A percentile compares a stretch with the other conserved stretches of the same genome.
Conservation (phyloP, 176 grass and related monocot species). For the Pharus latifolius region DNA sequence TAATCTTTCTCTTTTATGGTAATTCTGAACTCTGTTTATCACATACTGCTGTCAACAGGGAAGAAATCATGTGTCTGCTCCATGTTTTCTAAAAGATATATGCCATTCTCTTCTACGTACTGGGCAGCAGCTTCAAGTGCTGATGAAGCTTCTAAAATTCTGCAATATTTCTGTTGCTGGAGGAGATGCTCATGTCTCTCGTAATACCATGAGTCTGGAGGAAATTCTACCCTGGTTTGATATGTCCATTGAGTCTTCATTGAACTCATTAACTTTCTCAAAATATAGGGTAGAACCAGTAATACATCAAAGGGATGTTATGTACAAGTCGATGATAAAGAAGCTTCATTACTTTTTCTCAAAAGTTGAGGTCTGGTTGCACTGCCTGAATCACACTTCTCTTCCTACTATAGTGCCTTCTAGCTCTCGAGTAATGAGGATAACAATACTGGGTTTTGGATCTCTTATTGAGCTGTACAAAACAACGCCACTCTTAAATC, state of each 20-base stretch:
- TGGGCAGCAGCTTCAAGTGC: constrained; percentile 91
- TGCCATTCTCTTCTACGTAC: constrained; percentile 61
- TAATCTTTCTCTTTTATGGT: constrained; percentile 9
- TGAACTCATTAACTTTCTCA: constrained; percentile 75
- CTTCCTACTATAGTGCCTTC: no score
- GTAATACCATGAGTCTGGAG: constrained; percentile 35
- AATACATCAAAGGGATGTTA: constrained; percentile 50
- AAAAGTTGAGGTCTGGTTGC: constrained; percentile 36
- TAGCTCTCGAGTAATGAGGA: no score
- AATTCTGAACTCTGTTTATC: constrained; percentile 1
- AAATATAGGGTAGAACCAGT: constrained; percentile 46
- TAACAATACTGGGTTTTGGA: no score
- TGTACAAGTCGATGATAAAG: constrained; percentile 69
- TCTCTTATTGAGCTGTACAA: no score
- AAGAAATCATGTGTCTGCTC: constrained; percentile 54
- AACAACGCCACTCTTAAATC: no score
- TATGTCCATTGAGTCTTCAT: constrained; percentile 28
- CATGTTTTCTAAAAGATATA: constrained; percentile 84
- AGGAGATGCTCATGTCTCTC: constrained; percentile 25
- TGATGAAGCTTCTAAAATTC: constrained; percentile 81
- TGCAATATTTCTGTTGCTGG: constrained; percentile 44
- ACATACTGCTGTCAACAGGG: constrained; percentile 41
- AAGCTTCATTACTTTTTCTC: constrained; percentile 56
- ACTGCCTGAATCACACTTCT: constrained; percentile 28
- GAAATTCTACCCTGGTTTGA: constrained; percentile 74